Conservation (phyloP, 1,139 yeast species). For the Arxiozyma heterogenica region DNA sequence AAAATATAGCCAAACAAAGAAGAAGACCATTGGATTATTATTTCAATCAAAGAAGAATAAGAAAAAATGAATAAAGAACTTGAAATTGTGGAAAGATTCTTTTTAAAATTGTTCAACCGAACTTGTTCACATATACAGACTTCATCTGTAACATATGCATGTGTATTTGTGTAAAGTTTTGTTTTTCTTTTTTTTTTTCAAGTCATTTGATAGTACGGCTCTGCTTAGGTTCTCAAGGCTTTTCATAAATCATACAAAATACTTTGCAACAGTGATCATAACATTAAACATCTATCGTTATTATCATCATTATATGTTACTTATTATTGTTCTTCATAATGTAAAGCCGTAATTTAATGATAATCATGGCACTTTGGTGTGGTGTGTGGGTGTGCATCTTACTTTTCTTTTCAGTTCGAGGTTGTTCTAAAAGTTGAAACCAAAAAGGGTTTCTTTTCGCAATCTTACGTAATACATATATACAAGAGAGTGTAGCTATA, state of each 20-base stretch:
- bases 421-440: background rate
- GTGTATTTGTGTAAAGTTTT: too few species aligned
- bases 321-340: too few species aligned
- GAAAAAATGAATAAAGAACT: conserved; percentile 5
- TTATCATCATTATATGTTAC: too few species aligned
- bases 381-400: background rate
- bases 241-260: background rate
- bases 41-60: conserved; percentile 15
- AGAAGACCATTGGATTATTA: conserved; percentile 17
- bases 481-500: too few species aligned
- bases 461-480: background rate
- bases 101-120: background rate
- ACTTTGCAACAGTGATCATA: too few species aligned
- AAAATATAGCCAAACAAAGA: conserved; percentile 10
- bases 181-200: too few species aligned
- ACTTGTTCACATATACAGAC: too few species aligned
- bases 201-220: too few species aligned
- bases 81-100: background rate
- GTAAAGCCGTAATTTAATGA: background rate
- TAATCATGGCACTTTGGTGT: background rate
- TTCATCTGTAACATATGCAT: too few species aligned
- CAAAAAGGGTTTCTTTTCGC: background rate
- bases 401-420: background rate
- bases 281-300: background rate
- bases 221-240: background rate